phyloP scores from a whole-genome alignment of 345 rosid genomes.

The Eucalyptus shirleyi region DNA sequence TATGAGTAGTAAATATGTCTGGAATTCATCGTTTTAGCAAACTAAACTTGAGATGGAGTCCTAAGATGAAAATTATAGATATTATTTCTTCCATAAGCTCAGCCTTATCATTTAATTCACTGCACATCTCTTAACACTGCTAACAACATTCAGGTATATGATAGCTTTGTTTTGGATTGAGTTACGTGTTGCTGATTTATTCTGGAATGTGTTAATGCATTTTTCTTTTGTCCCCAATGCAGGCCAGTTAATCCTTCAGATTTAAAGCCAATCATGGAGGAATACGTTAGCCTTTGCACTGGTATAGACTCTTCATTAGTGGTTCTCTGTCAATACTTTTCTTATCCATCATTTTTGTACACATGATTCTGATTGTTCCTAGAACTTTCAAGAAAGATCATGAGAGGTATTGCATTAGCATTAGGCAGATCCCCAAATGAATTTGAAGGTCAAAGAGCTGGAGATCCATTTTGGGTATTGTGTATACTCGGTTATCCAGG shows the following conservation, averaged over 20 bases:
- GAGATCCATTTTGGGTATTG: slow-evolving; percentile 84
- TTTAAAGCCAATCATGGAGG: slow-evolving; percentile 53
- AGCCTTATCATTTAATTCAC: not conserved
- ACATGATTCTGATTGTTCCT: not conserved
- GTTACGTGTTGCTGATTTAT: not conserved
- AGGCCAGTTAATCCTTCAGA: slow-evolving; percentile 62
- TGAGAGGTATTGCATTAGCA: slow-evolving; percentile 69
- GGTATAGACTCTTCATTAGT: slow-evolving; percentile 14
- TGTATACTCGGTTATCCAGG: slow-evolving; percentile 83
- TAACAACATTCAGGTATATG: not conserved
- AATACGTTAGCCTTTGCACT: slow-evolving; percentile 57
- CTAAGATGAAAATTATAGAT: not conserved
- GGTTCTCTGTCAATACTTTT: not conserved
- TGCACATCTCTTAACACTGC: not conserved
- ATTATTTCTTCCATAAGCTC: not conserved
- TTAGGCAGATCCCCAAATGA: slow-evolving; percentile 52
- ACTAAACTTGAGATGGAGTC: not conserved
- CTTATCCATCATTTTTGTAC: not conserved
- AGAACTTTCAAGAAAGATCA: slow-evolving; percentile 75
- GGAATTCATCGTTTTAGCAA: not conserved
- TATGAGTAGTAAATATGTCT: not conserved
- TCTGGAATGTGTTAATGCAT: not conserved
- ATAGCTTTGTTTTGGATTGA: not conserved
- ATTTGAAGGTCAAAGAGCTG: slow-evolving; percentile 64
- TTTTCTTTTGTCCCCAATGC: not conserved